Evolutionary conservation across 2,329 filamentous ascomycete genomes (phyloP).

Genomic region (Rhinocladiella similis): DNA sequence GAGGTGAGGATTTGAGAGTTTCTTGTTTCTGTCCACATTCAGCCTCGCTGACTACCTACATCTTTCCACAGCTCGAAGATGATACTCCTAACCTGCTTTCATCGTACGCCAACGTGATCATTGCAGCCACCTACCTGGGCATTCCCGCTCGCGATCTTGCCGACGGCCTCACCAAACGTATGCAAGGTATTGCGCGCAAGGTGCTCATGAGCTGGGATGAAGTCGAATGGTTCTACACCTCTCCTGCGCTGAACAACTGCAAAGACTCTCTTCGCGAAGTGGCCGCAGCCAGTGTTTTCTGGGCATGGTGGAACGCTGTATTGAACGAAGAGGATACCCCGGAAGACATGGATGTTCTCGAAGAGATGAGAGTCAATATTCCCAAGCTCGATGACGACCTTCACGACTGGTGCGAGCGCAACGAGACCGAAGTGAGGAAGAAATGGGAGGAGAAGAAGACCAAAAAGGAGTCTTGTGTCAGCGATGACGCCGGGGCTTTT

Average conservation of each 20-base stretch:
- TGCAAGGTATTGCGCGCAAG: slow-evolving; percentile 19
- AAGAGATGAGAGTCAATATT: slow-evolving; percentile 15
- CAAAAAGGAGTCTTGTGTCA: background rate
- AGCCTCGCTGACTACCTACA: background rate
- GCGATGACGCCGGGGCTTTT: background rate
- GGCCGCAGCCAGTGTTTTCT: slow-evolving; percentile 20
- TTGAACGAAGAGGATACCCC: slow-evolving; percentile 21
- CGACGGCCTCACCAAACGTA: slow-evolving; percentile 18
- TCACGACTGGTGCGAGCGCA: slow-evolving; percentile 21
- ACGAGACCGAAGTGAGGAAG: slow-evolving; percentile 17
- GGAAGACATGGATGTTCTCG: slow-evolving; percentile 18
- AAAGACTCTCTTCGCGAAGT: slow-evolving; percentile 16
- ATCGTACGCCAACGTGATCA: slow-evolving; percentile 20
- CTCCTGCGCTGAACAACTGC: slow-evolving; percentile 10
- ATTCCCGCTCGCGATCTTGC: slow-evolving; percentile 22
- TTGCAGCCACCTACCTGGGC: slow-evolving; percentile 17
- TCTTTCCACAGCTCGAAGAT: slow-evolving; percentile 16
- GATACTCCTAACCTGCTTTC: slow-evolving; percentile 12
- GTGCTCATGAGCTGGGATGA: slow-evolving; percentile 22
- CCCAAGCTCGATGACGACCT: slow-evolving; percentile 19
- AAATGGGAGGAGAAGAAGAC: slow-evolving; percentile 21
- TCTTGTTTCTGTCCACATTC: background rate
- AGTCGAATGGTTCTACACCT: slow-evolving; percentile 24
- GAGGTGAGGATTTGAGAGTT: slow-evolving; percentile 6
- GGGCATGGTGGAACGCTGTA: slow-evolving; percentile 23